Evolutionary conservation across 805 yeast genomes (phyloP).

Genomic region (Hanseniaspora opuntiae): DNA sequence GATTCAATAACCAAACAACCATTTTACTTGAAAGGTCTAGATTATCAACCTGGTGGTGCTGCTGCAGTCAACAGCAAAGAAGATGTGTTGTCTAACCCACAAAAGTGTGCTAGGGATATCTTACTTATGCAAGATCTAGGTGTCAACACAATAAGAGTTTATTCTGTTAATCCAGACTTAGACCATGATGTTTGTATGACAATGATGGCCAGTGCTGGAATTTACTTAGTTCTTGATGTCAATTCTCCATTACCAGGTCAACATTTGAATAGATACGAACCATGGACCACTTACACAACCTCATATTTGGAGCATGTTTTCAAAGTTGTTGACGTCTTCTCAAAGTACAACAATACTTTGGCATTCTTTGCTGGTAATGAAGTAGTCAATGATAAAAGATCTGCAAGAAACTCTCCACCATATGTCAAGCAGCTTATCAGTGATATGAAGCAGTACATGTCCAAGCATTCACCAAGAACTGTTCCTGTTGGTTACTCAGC

Average conservation of each 20-base stretch:
- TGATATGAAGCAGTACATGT: slow-evolving; percentile 66
- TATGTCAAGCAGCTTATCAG: slow-evolving; percentile 67
- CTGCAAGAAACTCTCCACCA: slow-evolving; percentile 55
- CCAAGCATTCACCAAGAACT: slow-evolving; percentile 41
- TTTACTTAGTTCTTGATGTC: slow-evolving; percentile 81
- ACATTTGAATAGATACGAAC: slow-evolving; percentile 79
- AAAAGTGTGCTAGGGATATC: slow-evolving; percentile 69
- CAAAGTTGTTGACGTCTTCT: slow-evolving; percentile 65
- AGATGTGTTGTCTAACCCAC: slow-evolving; percentile 70
- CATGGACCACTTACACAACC: slow-evolving; percentile 74
- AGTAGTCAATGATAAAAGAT: slow-evolving; percentile 63
- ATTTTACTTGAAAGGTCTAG: slow-evolving; percentile 75
- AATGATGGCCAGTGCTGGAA: slow-evolving; percentile 77
- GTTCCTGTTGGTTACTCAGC: slow-evolving; percentile 94
- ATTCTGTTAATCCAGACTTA: slow-evolving; percentile 69
- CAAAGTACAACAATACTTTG: slow-evolving; percentile 74
- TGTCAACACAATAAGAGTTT: slow-evolving; percentile 75
- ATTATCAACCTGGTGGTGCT: slow-evolving; percentile 93
- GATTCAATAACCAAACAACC: slow-evolving; percentile 65
- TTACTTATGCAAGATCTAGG: slow-evolving; percentile 70
- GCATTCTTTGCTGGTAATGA: slow-evolving; percentile 92
- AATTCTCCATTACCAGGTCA: slow-evolving; percentile 72
- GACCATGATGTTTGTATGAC: slow-evolving; percentile 88
- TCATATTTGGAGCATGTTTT: slow-evolving; percentile 64
- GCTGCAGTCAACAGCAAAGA: slow-evolving; percentile 43